phyloP scores from a whole-genome alignment of 495 filamentous ascomycete genomes.

The Penicillium egyptiacum region DNA sequence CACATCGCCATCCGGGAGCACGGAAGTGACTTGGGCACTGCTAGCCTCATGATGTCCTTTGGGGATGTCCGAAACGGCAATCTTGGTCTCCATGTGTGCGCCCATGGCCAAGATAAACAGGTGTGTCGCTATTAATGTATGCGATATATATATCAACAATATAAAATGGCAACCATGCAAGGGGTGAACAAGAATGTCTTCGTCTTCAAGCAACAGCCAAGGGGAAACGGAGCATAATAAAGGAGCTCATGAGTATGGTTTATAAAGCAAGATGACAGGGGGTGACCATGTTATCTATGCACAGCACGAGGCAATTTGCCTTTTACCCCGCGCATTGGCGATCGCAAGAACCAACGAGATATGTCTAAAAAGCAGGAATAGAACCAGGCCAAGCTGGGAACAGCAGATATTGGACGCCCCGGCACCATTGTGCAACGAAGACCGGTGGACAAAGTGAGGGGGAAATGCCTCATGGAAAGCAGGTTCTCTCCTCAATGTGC shows the following conservation, averaged over 20 bases:
- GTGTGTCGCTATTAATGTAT: neutral
- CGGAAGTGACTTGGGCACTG: constrained; percentile 64
- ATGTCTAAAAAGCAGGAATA: neutral
- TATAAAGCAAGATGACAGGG: neutral
- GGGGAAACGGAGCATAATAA: neutral
- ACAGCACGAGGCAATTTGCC: constrained; percentile 5
- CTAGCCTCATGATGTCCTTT: constrained; percentile 36
- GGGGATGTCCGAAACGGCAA: constrained; percentile 15
- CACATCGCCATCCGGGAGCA: constrained; percentile 64
- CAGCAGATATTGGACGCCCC: neutral
- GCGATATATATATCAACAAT: constrained; percentile 2
- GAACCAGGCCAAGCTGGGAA: neutral
- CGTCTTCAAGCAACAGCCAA: neutral
- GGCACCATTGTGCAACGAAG: neutral
- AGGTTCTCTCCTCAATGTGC: neutral
- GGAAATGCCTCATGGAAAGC: neutral
- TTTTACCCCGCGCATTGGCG: constrained; percentile 13
- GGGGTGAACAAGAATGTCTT: neutral
- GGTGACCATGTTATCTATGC: constrained; percentile 21
- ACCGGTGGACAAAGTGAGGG: neutral
- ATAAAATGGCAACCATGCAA: neutral
- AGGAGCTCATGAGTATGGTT: neutral
- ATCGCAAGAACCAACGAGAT: constrained; percentile 3
- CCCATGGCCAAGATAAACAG: neutral
- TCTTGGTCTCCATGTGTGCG: constrained; percentile 17